Evolutionary conservation across 2,329 filamentous ascomycete species (phyloP).

Genomic region (Niveomyces coronatus): DNA sequence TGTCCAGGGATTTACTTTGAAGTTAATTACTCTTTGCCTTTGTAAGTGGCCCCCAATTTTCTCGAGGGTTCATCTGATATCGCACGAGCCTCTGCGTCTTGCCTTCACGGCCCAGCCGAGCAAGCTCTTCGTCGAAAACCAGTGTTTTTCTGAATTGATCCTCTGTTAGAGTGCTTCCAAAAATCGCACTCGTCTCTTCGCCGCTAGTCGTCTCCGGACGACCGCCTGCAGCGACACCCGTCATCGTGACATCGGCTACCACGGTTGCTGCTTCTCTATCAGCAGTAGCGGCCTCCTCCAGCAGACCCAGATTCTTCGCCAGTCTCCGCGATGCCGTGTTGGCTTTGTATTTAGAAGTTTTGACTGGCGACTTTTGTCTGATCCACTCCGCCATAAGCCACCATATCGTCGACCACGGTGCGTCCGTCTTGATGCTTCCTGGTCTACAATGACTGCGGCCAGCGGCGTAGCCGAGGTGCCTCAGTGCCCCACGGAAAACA

Average conservation of each 20-base stretch:
- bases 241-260: conserved; percentile 23
- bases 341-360: conserved; percentile 57
- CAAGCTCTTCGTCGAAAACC: conserved; percentile 69
- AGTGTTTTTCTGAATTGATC: conserved; percentile 46
- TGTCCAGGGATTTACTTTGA: conserved; percentile 18
- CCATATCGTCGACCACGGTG: conserved; percentile 84
- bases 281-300: conserved; percentile 22
- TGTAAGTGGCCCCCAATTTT: conserved; percentile 87
- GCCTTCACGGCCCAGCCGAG: conserved; percentile 60
- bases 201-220: conserved; percentile 10
- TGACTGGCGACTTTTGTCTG: conserved; percentile 68
- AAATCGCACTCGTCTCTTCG: conserved; percentile 13
- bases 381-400: conserved; percentile 90
- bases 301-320: conserved; percentile 34
- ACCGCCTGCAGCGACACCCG: conserved; percentile 27
- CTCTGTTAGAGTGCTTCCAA: conserved; percentile 16
- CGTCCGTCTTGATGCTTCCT: conserved; percentile 87
- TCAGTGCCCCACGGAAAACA: conserved; percentile 69
- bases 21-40: conserved; percentile 48
- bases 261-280: conserved; percentile 12
- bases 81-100: conserved; percentile 62
- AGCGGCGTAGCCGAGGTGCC: conserved; percentile 69
- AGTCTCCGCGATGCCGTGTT: conserved; percentile 65
- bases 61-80: conserved; percentile 82
- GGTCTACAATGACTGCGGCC: conserved; percentile 82